Base-by-base conservation (phyloP, 352 stramenopile species). In the Globisporangium cederbergense region DNA sequence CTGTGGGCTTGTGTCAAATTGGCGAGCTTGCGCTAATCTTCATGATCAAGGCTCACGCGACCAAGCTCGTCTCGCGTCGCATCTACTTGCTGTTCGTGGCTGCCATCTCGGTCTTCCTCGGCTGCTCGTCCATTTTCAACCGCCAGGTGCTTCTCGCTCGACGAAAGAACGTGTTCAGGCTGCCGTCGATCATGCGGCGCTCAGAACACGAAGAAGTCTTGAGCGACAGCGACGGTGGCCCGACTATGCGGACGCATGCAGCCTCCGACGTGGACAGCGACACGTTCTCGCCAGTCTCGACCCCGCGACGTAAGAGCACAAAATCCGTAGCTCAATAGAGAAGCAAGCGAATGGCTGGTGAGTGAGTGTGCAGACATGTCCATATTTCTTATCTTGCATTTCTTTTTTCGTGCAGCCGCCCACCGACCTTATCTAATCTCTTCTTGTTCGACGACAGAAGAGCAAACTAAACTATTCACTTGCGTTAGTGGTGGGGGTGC, bases 21-120 rank as follows among this genome's bases (percentile, higher is more conserved):
- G 87, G 87, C 14, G 87, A 96, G 58, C 68, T 96, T 14, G 83
- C 87, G 40, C 77, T 96, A 28, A 94, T 96, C 68, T 96, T 96
- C 63, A 96, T 96, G 80, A 96, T 94, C 79, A 96, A 96, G 56
- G 85, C 87, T 34, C 87, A 94, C 51, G 77, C 83, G 5, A 90
- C 83, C 32, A 79, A 93, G 60, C 85, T 96, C 43, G 81, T 96
- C 1, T 91, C 87, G 2, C 81, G 87, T 6, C 82, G 80, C 40
- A 83, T 90, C 34, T 96, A 96, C 67, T 58, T 96, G 65, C 70
- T 94, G 0, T 93, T 94, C 47, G 76, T 96, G 7, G 85, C 81
- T 34, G 82, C 86, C 3, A 94, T 92, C 57, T 78, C 85, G 1
- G 74, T 96, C 9, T 94, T 94, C 62, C 74, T 96, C 34, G 85